Percentiles rank a stretch among this genome's conserved stretches.
Conservation (phyloP, 345 rosid species). For the Clarkia xantiana region DNA sequence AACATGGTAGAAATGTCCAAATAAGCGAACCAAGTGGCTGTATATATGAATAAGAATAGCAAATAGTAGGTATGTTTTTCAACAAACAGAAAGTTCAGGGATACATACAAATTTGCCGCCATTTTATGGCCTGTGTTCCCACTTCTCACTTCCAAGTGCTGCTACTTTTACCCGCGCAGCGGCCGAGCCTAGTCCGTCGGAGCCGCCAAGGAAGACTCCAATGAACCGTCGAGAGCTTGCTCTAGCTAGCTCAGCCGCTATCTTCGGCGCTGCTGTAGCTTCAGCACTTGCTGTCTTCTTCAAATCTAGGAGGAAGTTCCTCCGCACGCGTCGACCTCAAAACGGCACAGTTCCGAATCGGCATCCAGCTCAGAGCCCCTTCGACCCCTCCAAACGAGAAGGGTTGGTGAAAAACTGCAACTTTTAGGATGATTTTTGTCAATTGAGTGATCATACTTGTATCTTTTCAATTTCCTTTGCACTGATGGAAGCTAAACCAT, state of each 20-base stretch:
- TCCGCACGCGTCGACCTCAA: conserved; percentile 13
- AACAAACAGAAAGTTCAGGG: no score
- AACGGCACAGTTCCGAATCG: conserved; percentile 24
- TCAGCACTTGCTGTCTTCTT: conserved; percentile 40
- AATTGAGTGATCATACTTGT: neutral
- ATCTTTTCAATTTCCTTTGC: neutral
- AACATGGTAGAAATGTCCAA: no score
- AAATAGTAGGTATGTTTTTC: no score
- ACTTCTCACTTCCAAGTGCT: no score
- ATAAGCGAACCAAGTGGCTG: no score
- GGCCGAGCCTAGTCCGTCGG: no score
- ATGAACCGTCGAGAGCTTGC: conserved; percentile 56
- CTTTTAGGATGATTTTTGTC: neutral
- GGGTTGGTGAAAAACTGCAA: conserved; percentile 27
- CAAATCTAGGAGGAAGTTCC: conserved; percentile 20
- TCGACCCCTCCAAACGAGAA: conserved; percentile 62
- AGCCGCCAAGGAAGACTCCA: neutral
- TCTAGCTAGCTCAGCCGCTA: conserved; percentile 46
- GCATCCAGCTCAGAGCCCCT: conserved; percentile 35
- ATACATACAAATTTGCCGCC: no score
- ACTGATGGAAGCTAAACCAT: neutral
- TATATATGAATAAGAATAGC: no score
- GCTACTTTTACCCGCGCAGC: no score
- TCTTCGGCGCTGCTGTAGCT: conserved; percentile 48
- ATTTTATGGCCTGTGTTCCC: no score